Conservation (phyloP, 768 basidiomycete species). For the Suillus americanus region DNA sequence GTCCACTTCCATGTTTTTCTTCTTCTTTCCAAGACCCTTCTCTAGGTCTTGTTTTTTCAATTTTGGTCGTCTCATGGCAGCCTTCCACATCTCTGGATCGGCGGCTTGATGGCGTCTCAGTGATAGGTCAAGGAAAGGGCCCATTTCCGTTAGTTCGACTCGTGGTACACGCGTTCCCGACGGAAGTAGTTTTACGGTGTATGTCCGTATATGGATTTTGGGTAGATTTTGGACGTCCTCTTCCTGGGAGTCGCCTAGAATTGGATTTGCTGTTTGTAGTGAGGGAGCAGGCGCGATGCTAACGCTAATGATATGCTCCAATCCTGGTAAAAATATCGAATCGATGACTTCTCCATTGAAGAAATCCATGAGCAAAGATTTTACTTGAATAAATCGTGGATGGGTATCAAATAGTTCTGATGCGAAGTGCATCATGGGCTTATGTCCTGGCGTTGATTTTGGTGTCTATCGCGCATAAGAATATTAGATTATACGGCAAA, state of each 20-base stretch:
- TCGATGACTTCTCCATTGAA: slow-evolving; percentile 89
- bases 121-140: slow-evolving; percentile 83
- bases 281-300: slow-evolving; percentile 66
- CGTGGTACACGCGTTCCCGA: slow-evolving; percentile 82
- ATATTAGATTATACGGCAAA: background rate
- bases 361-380: slow-evolving; percentile 86
- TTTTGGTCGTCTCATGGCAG: slow-evolving; percentile 82
- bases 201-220: slow-evolving; percentile 85
- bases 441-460: slow-evolving; percentile 87
- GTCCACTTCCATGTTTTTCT: slow-evolving; percentile 94
- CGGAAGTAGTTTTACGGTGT: slow-evolving; percentile 68
- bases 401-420: slow-evolving; percentile 95
- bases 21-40: slow-evolving; percentile 86
- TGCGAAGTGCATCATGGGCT: slow-evolving; percentile 94
- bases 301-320: slow-evolving; percentile 88
- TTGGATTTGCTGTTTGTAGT: slow-evolving; percentile 41
- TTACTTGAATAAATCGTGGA: slow-evolving; percentile 88
- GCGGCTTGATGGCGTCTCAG: slow-evolving; percentile 74
- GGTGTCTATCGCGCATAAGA: slow-evolving; percentile 52
- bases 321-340: slow-evolving; percentile 76
- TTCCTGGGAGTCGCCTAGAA: slow-evolving; percentile 21
- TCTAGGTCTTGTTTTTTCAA: slow-evolving; percentile 86
- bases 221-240: slow-evolving; percentile 58
- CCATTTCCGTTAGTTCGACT: slow-evolving; percentile 84
- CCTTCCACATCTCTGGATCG: slow-evolving; percentile 77